Evolutionary conservation across 805 yeast species (phyloP).

Genomic region (Yamadazyma insecticola): DNA sequence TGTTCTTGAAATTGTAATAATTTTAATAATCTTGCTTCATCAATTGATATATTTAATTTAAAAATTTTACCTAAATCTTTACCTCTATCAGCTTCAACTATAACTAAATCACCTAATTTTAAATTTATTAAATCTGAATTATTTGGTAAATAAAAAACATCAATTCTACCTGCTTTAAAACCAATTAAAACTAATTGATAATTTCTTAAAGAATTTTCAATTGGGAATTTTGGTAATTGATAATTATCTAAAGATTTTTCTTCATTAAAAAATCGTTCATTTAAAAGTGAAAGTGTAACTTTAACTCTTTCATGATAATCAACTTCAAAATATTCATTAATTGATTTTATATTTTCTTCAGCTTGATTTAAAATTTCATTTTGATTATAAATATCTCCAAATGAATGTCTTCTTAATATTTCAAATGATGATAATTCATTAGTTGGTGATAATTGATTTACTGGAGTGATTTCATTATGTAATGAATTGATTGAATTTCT

Average conservation of each 20-base stretch:
- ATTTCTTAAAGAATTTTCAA: conserved; percentile 31
- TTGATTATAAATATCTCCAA: conserved; percentile 4
- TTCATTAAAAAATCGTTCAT: conserved; percentile 26
- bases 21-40: conserved; percentile 65
- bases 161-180: conserved; percentile 76
- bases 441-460: neutral
- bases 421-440: no score
- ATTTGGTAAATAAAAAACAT: conserved; percentile 62
- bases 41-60: conserved; percentile 51
- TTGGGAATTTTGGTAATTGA: conserved; percentile 34
- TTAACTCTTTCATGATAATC: conserved; percentile 38
- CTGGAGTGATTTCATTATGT: neutral
- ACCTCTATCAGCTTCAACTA: conserved; percentile 84
- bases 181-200: conserved; percentile 55
- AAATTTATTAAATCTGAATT: conserved; percentile 15
- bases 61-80: conserved; percentile 68
- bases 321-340: conserved; percentile 30
- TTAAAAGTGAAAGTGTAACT: conserved; percentile 25
- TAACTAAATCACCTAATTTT: conserved; percentile 60
- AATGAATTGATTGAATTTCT: neutral
- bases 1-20: conserved; percentile 67
- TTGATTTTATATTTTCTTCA: conserved; percentile 12
- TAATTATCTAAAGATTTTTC: conserved; percentile 23
- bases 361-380: neutral
- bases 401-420: conserved; percentile 7